Evolutionary conservation across 2,329 filamentous ascomycete species (phyloP).

Genomic region (Meredithiella fracta): DNA sequence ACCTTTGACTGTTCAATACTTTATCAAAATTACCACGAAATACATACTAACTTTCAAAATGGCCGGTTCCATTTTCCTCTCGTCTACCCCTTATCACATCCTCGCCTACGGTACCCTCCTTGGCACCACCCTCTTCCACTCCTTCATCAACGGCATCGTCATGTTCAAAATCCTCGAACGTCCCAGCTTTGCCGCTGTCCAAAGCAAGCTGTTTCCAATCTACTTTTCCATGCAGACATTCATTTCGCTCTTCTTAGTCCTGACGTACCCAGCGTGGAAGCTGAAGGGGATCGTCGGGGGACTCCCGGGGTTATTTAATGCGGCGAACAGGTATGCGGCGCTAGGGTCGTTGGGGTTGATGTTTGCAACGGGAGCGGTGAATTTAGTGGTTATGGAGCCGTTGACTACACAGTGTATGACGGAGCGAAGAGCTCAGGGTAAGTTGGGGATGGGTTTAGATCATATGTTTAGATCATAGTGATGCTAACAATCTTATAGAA

Average conservation of each 20-base stretch:
- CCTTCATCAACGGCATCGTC: constrained; percentile 59
- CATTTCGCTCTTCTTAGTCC: constrained; percentile 52
- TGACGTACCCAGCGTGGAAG: constrained; percentile 61
- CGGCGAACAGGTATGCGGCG: constrained; percentile 45
- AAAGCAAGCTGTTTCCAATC: constrained; percentile 66
- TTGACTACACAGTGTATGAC: constrained; percentile 59
- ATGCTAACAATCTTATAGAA: constrained; percentile 31
- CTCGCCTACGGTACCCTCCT: constrained; percentile 73
- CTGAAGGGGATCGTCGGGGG: constrained; percentile 27
- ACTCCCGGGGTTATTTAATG: constrained; percentile 39
- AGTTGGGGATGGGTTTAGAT: constrained; percentile 17
- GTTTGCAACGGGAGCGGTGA: constrained; percentile 53
- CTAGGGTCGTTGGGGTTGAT: constrained; percentile 53
- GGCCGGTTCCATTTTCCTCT: constrained; percentile 33
- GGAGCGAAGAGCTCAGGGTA: constrained; percentile 64
- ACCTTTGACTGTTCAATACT: no score
- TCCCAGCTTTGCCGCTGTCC: constrained; percentile 65
- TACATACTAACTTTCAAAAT: no score
- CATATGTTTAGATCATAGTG: background rate
- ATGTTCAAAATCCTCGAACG: constrained; percentile 63
- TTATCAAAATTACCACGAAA: no score
- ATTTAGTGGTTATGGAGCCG: constrained; percentile 57
- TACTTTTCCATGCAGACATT: constrained; percentile 77
- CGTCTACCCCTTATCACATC: constrained; percentile 59
- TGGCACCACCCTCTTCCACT: constrained; percentile 75